Evolutionary conservation across 2,329 filamentous ascomycete species (phyloP).

Genomic region (Botryotinia convoluta): DNA sequence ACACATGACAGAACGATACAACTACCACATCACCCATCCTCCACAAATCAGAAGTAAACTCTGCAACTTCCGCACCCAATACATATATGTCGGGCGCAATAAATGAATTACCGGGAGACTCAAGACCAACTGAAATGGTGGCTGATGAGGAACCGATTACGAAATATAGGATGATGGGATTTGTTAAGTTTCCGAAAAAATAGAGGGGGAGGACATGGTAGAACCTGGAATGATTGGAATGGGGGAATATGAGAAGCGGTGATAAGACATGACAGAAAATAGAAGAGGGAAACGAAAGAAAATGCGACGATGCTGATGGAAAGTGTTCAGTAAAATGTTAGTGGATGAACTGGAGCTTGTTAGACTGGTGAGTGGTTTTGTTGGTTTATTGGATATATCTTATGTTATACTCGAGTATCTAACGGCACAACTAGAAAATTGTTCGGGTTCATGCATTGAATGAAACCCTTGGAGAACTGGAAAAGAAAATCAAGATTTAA

Average conservation of each 20-base stretch:
- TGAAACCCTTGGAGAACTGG: not conserved
- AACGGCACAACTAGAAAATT: not conserved
- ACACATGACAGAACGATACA: not conserved
- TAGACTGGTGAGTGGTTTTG: not conserved
- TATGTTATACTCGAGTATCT: not conserved
- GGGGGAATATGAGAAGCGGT: not conserved
- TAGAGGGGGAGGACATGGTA: not conserved
- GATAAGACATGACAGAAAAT: not conserved
- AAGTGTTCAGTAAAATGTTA: not conserved
- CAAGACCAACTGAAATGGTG: conserved; percentile 11
- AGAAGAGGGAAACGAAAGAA: not conserved
- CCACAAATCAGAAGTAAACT: conserved; percentile 9
- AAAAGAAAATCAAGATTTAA: not conserved
- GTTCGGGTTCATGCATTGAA: not conserved
- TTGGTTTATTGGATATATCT: not conserved
- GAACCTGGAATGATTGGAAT: not conserved
- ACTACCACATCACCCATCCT: conserved; percentile 5
- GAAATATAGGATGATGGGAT: conserved; percentile 20
- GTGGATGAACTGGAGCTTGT: not conserved
- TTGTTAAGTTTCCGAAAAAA: not conserved
- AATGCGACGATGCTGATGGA: not conserved
- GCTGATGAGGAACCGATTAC: conserved; percentile 16
- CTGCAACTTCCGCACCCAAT: not conserved
- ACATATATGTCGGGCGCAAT: conserved; percentile 2
- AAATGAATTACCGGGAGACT: conserved; percentile 12